Evolutionary conservation across 2,329 filamentous ascomycete species (phyloP), one percentile per base, ranked within the genome.

Genomic region (Teratosphaeria pseudoeucalypti): DNA sequence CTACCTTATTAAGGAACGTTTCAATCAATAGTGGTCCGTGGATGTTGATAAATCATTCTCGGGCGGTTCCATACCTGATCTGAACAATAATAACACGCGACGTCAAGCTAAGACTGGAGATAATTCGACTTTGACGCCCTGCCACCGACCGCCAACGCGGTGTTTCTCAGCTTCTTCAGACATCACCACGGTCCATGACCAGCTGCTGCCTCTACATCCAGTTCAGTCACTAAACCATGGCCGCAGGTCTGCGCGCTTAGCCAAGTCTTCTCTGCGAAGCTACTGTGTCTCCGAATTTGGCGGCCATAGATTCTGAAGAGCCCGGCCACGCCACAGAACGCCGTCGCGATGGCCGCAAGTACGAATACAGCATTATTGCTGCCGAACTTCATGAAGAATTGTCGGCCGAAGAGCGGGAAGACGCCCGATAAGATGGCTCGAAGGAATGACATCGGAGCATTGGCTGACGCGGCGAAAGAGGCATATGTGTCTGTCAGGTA

Each of bases 401-500:
- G 71, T 0, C 62, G 64, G 1, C 63, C 74, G 53, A 79, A 76
- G 0, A 78, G 65, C 1, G 76, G 76, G 26, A 78, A 73, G 2
- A 67, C 57, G 2, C 72, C 77, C 0, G 71, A 74, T 1, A 78
- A 60, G 1, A 74, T 53, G 0, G 74, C 73, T 9, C 77, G 68
- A 2, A 78, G 52, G 19, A 78, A 72, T 1, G 72, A 70, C 55
- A 78, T 66, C 0, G 76, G 72, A 1, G 77, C 77, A 29, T 75
- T 75, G 1, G 74, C 78, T 54, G 76, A 78, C 0, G 76, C 75
- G 1, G 77, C 74, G 55, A 77, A 78, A 14, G 71, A 73, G 19
- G 74, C 67, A 59, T 79, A 79, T 26, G 73, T 73, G 63, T 79
- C 78, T 0, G 76, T 71, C 10, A 79, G 67, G 55, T 79, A 79